Evolutionary conservation across 805 yeast species (phyloP).

Genomic region (Candida tammaniensis): DNA sequence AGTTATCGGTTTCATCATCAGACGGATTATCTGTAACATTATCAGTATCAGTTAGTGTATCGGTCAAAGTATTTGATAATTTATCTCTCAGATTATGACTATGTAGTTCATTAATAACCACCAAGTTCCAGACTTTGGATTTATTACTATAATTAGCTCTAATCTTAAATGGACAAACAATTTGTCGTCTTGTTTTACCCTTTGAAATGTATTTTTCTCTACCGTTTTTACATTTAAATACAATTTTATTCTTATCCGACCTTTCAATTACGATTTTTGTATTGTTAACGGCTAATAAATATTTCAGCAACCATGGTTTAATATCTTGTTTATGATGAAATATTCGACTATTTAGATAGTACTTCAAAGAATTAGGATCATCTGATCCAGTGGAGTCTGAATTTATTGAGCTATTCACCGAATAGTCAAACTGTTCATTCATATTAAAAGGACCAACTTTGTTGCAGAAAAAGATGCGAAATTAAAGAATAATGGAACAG

Average conservation of each 20-base stretch:
- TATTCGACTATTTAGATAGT: constrained; percentile 3
- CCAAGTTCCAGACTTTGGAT: constrained; percentile 55
- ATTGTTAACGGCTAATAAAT: constrained; percentile 46
- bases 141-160: constrained; percentile 59
- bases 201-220: constrained; percentile 14
- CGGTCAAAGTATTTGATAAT: too few relatives aligned
- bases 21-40: not conserved
- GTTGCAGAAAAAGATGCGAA: too few relatives aligned
- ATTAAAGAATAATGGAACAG: too few relatives aligned
- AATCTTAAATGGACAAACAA: constrained; percentile 61
- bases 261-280: constrained; percentile 60
- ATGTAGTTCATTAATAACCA: constrained; percentile 58
- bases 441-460: too few relatives aligned
- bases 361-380: constrained; percentile 8
- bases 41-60: too few relatives aligned
- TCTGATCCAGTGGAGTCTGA: too few relatives aligned
- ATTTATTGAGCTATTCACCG: too few relatives aligned
- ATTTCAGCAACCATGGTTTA: constrained; percentile 58
- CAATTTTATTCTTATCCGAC: constrained; percentile 57
- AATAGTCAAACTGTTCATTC: too few relatives aligned
- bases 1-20: too few relatives aligned
- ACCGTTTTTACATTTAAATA: constrained; percentile 53
- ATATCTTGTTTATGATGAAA: constrained; percentile 43
- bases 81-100: too few relatives aligned
- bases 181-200: constrained; percentile 20